Evolutionary conservation across 2,329 filamentous ascomycete genomes (phyloP).

Genomic region (Alternaria burnsii): DNA sequence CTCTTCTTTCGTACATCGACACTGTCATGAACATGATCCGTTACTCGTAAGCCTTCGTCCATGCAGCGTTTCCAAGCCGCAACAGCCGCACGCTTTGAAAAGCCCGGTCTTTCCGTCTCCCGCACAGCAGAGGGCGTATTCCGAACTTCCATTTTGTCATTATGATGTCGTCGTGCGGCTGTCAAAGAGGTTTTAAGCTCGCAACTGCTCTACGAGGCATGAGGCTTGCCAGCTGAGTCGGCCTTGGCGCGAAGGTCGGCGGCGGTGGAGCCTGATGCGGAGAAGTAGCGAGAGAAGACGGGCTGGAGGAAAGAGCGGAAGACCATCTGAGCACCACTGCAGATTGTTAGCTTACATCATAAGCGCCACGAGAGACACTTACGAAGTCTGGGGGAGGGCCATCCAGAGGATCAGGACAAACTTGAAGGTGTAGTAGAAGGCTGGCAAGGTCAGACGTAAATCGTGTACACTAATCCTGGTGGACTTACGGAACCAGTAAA

Average conservation of each 20-base stretch:
- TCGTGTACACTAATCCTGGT: neutral
- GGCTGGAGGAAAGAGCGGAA: conserved; percentile 97
- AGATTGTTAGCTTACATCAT: conserved; percentile 19
- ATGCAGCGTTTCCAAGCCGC: conserved; percentile 38
- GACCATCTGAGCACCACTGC: conserved; percentile 90
- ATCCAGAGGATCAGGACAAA: conserved; percentile 98
- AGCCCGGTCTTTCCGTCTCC: conserved; percentile 11
- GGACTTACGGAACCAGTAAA: conserved; percentile 82
- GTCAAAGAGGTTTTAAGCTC: conserved; percentile 36
- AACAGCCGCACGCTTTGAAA: conserved; percentile 37
- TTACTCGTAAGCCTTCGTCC: conserved; percentile 32
- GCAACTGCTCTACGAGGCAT: conserved; percentile 37
- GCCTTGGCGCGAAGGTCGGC: conserved; percentile 89
- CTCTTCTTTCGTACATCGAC: conserved; percentile 30
- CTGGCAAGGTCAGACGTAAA: conserved; percentile 37
- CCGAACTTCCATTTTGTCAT: conserved; percentile 9
- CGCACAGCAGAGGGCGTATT: conserved; percentile 21
- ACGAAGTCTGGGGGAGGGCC: conserved; percentile 92
- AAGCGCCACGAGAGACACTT: conserved; percentile 55
- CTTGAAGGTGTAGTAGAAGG: conserved; percentile 99
- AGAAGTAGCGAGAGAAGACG: conserved; percentile 92
- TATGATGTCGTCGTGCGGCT: conserved; percentile 38
- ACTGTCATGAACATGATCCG: conserved; percentile 27
- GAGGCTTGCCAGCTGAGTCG: conserved; percentile 67
- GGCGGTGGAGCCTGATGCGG: conserved; percentile 73